Evolutionary conservation across 768 basidiomycete genomes (phyloP).

Genomic region (Lactarius hengduanensis): DNA sequence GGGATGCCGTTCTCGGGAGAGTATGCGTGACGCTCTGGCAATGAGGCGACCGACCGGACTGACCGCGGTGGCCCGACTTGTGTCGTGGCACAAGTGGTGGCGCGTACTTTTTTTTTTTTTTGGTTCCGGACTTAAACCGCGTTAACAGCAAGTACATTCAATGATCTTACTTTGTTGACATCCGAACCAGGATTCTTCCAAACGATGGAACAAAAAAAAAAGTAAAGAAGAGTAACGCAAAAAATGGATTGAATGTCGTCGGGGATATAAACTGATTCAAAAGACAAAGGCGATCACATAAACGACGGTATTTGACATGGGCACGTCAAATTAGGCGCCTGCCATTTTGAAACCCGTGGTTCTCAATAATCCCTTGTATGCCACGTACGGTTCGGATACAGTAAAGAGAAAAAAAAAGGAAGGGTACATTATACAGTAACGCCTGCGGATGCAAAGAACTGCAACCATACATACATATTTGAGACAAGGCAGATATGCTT

Average conservation of each 20-base stretch:
- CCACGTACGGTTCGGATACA: background rate
- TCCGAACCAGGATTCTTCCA: background rate
- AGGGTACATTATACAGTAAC: background rate
- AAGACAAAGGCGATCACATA: background rate
- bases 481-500: constrained; percentile 5
- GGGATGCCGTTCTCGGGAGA: no score
- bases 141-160: background rate
- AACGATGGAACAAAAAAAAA: background rate
- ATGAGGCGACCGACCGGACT: no score
- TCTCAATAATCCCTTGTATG: no score
- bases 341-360: background rate
- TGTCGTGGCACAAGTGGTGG: background rate
- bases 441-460: background rate
- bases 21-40: no score
- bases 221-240: background rate
- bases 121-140: background rate
- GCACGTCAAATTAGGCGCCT: background rate
- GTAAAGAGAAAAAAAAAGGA: background rate
- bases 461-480: constrained; percentile 11
- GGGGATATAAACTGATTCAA: background rate
- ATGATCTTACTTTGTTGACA: background rate
- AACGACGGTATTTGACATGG: background rate
- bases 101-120: background rate
- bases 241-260: background rate
- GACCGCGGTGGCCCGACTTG: background rate